Evolutionary conservation across 176 grass and related monocot species (phyloP).

Genomic region (Eremochloa ophiuroides): DNA sequence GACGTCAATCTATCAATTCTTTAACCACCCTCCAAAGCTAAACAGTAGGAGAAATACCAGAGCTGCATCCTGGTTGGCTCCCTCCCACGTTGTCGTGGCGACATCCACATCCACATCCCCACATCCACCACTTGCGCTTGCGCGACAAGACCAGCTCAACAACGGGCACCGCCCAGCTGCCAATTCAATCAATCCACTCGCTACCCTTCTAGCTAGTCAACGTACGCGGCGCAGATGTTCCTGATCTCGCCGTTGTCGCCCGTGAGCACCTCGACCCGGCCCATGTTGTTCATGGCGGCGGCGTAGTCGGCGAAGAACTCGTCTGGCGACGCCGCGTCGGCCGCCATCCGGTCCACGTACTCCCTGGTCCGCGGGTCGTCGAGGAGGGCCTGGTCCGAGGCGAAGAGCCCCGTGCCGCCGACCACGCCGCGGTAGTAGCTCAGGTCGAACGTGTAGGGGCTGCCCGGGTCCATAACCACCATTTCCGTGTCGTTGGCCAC

Average conservation of each 20-base stretch:
- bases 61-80: background rate
- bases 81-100: background rate
- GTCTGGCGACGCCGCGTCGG: conserved; percentile 26
- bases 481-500: background rate
- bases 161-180: background rate
- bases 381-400: conserved; percentile 50
- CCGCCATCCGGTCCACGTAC: conserved; percentile 58
- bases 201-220: conserved; percentile 41
- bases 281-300: conserved; percentile 54
- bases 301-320: conserved; percentile 50
- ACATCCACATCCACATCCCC: background rate
- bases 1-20: background rate
- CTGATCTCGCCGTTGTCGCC: conserved; percentile 50
- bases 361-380: conserved; percentile 29
- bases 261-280: conserved; percentile 51
- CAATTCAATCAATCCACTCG: background rate
- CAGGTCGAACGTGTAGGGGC: conserved; percentile 38
- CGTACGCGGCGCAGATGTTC: conserved; percentile 30
- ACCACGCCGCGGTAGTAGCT: conserved; percentile 36
- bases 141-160: background rate
- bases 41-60: background rate
- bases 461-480: conserved; percentile 31
- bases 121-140: background rate
- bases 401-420: conserved; percentile 29
- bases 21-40: background rate